Percentiles rank a stretch among this genome's conserved stretches.
These are phyloP conservation scores for Microascus cirrosus DNA, from an alignment of 2,329 filamentous ascomycete genomes.

Conservation along the genomic window DNA sequence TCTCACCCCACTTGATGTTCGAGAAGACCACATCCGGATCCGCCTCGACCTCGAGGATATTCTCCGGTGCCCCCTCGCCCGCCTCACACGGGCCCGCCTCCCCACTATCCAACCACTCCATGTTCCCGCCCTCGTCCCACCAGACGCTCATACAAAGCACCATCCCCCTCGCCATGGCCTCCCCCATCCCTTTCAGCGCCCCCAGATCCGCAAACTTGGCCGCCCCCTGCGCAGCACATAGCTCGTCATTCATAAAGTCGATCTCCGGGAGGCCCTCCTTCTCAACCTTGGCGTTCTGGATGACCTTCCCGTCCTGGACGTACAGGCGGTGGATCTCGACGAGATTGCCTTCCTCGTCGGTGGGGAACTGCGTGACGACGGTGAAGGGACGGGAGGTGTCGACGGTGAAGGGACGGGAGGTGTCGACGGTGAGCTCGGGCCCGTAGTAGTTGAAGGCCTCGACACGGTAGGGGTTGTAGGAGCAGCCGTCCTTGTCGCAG, in stretches of 20 bases:
- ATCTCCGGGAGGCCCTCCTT: slow-evolving; percentile 15
- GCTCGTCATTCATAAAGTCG: slow-evolving; percentile 23
- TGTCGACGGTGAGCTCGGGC: slow-evolving; percentile 14
- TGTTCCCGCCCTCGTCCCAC: slow-evolving; percentile 38
- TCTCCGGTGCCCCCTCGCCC: slow-evolving; percentile 37
- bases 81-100: slow-evolving; percentile 39
- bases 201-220: slow-evolving; percentile 22
- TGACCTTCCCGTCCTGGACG: slow-evolving; percentile 35
- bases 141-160: slow-evolving; percentile 40
- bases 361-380: slow-evolving; percentile 39
- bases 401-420: slow-evolving; percentile 16
- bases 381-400: slow-evolving; percentile 26
- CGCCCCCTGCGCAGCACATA: slow-evolving; percentile 19
- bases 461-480: slow-evolving; percentile 28
- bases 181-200: slow-evolving; percentile 30
- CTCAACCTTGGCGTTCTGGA: slow-evolving; percentile 26
- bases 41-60: slow-evolving; percentile 33
- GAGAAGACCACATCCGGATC: slow-evolving; percentile 40
- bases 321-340: slow-evolving; percentile 35
- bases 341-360: slow-evolving; percentile 22
- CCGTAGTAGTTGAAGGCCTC: slow-evolving; percentile 20
- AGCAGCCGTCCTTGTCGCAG: slow-evolving; percentile 32
- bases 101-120: slow-evolving; percentile 40
- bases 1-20: slow-evolving; percentile 50
- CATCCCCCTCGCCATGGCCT: slow-evolving; percentile 33